These are phyloP conservation scores for Salvia hispanica DNA, from an alignment of 257 asterid species.

Conservation along the genomic window DNA sequence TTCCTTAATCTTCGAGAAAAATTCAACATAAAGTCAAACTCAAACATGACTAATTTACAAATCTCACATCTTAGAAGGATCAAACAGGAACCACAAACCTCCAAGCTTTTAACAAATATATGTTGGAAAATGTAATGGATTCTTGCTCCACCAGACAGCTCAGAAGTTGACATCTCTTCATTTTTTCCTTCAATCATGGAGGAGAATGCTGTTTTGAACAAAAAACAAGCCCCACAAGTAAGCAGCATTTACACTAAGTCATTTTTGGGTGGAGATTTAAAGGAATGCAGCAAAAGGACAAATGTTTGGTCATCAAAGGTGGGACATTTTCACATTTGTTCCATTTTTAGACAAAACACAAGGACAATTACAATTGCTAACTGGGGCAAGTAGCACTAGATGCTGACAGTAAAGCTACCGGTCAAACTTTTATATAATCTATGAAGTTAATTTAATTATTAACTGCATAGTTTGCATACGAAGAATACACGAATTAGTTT, in stretches of 20 bases:
- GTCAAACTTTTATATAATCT: constrained; percentile 2
- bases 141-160: constrained; percentile 99
- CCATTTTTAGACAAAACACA: constrained; percentile 12
- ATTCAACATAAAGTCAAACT: constrained; percentile 4
- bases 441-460: neutral
- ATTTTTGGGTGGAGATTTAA: neutral
- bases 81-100: constrained; percentile 54
- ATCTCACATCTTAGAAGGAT: neutral
- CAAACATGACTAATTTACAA: neutral
- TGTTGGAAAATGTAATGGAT: constrained; percentile 94
- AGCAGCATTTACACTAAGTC: neutral
- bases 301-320: neutral
- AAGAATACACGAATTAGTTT: neutral
- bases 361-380: constrained; percentile 14
- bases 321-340: neutral
- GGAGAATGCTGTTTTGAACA: constrained; percentile 78
- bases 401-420: neutral
- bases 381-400: constrained; percentile 7
- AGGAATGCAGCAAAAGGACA: constrained; percentile 12
- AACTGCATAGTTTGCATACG: neutral
- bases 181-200: constrained; percentile 94
- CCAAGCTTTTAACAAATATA: constrained; percentile 92
- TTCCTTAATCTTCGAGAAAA: neutral
- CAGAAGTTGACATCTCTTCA: constrained; percentile 95
- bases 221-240: constrained; percentile 12